A percentile compares a stretch with the other conserved stretches of the same genome.
phyloP scores from a whole-genome alignment of 805 yeast species.

The Candida taoyuanica region DNA sequence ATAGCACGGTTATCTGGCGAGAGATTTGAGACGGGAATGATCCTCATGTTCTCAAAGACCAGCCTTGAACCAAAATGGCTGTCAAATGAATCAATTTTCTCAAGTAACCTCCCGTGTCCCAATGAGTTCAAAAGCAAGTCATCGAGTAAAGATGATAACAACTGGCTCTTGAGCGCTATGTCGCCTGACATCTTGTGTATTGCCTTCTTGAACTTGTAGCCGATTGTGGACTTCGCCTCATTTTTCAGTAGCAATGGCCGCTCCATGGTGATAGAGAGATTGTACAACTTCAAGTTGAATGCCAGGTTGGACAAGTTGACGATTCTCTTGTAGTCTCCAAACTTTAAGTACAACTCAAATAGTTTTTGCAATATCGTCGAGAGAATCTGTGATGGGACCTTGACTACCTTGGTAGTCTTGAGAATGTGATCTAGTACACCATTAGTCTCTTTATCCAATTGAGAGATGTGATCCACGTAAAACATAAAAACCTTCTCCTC shows the following conservation, averaged over 20 bases:
- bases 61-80: conserved; percentile 8
- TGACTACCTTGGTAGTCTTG: background rate
- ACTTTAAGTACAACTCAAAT: conserved; percentile 19
- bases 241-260: conserved; percentile 19
- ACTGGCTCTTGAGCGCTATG: background rate
- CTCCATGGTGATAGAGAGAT: conserved; percentile 24
- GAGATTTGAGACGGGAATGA: conserved; percentile 9
- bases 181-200: conserved; percentile 24
- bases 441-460: conserved; percentile 1
- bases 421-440: conserved; percentile 5
- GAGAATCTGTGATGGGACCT: conserved; percentile 9
- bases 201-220: conserved; percentile 32
- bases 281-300: conserved; percentile 33
- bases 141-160: conserved; percentile 11
- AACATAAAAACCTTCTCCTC: conserved; percentile 4
- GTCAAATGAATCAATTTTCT: conserved; percentile 17
- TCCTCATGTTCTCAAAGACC: conserved; percentile 4
- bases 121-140: conserved; percentile 13
- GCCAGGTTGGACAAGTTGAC: conserved; percentile 43
- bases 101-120: conserved; percentile 10
- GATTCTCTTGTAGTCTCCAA: conserved; percentile 34
- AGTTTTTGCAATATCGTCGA: conserved; percentile 15
- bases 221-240: conserved; percentile 19
- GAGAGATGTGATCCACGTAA: conserved; percentile 5
- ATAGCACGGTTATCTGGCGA: conserved; percentile 19